Conservation (phyloP, 2,329 filamentous ascomycete species). For the Venturia pyrina region DNA sequence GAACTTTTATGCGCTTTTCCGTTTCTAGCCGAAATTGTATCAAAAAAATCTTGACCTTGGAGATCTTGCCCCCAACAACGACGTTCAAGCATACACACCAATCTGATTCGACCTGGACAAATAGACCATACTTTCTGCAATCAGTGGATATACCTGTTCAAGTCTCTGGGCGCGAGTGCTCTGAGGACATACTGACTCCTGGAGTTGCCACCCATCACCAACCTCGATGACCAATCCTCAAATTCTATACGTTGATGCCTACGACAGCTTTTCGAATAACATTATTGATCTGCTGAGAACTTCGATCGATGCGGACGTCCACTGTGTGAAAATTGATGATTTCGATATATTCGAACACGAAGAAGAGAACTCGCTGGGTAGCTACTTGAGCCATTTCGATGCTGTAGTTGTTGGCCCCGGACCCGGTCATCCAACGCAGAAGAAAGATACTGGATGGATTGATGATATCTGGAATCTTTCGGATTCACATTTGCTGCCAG, state of each 20-base stretch:
- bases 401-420: conserved; percentile 87
- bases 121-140: no score
- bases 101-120: not conserved
- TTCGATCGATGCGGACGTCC: conserved; percentile 56
- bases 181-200: not conserved
- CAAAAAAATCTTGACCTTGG: not conserved
- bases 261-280: conserved; percentile 95
- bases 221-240: not conserved
- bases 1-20: not conserved
- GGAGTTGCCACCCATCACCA: not conserved
- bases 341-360: not conserved
- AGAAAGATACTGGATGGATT: conserved; percentile 76
- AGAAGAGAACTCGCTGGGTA: conserved; percentile 12
- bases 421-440: conserved; percentile 65
- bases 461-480: conserved; percentile 60
- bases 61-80: not conserved
- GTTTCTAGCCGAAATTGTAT: not conserved
- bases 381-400: conserved; percentile 53
- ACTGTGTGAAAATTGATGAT: conserved; percentile 53
- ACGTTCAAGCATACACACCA: not conserved
- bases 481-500: conserved; percentile 53
- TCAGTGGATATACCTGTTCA: no score
- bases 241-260: conserved; percentile 87
- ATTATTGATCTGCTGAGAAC: conserved; percentile 73
- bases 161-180: not conserved